Percentiles rank a stretch among this genome's conserved stretches.
These are phyloP conservation scores for Themeda triandra DNA, from an alignment of 176 grass and related monocot species.

Conservation along the genomic window DNA sequence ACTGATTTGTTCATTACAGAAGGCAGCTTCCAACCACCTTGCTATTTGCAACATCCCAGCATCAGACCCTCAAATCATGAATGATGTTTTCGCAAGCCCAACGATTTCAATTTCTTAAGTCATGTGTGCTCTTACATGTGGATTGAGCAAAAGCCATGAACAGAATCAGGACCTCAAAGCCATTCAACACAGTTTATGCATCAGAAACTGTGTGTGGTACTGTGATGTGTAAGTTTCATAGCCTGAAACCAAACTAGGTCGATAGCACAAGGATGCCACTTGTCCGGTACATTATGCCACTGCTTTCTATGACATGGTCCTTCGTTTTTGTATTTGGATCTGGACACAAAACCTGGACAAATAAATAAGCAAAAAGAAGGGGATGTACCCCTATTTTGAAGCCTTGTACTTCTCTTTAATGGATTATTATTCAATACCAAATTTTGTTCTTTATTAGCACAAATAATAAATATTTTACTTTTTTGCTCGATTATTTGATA, in stretches of 20 bases:
- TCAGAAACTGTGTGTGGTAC: not conserved
- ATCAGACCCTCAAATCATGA: not conserved
- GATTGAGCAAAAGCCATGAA: not conserved
- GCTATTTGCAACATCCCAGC: not conserved
- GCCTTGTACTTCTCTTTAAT: not conserved
- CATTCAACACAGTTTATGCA: not conserved
- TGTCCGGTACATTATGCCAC: not conserved
- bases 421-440: not conserved
- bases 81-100: not conserved
- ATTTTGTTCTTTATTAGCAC: not conserved
- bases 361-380: no score
- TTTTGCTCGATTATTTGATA: slow-evolving; percentile 20
- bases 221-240: not conserved
- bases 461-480: not conserved
- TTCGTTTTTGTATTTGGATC: not conserved
- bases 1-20: not conserved
- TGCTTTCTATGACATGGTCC: not conserved
- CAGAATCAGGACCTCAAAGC: not conserved
- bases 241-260: not conserved
- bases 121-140: not conserved
- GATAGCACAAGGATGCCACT: not conserved
- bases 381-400: no score
- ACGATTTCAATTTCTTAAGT: not conserved
- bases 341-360: not conserved
- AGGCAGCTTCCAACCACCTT: not conserved